Percentiles rank a stretch among this genome's conserved stretches.
Evolutionary conservation across 202 grass and related monocot species (phyloP).

Genomic region (Setaria italica): DNA sequence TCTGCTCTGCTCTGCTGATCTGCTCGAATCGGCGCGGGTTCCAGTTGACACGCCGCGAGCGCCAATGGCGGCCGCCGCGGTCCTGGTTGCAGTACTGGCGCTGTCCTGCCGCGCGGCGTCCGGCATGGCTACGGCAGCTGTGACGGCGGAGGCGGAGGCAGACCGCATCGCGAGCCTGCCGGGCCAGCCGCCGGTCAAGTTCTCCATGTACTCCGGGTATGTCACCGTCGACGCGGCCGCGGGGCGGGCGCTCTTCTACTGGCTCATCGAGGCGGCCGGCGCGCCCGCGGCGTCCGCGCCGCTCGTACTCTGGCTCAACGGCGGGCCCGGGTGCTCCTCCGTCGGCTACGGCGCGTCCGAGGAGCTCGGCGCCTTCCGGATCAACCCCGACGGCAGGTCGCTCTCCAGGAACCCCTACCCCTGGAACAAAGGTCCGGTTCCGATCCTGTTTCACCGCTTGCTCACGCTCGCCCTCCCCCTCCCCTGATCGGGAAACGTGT

Average conservation of each 20-base stretch:
- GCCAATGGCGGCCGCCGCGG: slow-evolving; percentile 43
- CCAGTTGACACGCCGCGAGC: neutral
- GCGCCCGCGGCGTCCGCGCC: slow-evolving; percentile 37
- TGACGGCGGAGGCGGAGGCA: slow-evolving; percentile 31
- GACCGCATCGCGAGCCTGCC: slow-evolving; percentile 65
- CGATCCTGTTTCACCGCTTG: neutral
- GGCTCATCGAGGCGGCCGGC: slow-evolving; percentile 61
- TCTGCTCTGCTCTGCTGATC: neutral
- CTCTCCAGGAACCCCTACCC: slow-evolving; percentile 67
- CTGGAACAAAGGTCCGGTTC: slow-evolving; percentile 77
- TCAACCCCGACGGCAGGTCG: slow-evolving; percentile 59
- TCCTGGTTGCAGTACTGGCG: slow-evolving; percentile 40
- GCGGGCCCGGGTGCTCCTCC: slow-evolving; percentile 84
- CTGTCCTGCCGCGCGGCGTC: neutral
- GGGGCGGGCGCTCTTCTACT: slow-evolving; percentile 81
- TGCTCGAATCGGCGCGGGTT: neutral
- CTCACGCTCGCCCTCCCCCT: neutral
- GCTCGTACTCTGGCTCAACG: slow-evolving; percentile 88
- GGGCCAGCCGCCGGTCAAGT: slow-evolving; percentile 72
- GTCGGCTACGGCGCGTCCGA: slow-evolving; percentile 83
- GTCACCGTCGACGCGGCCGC: slow-evolving; percentile 68
- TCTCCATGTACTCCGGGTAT: slow-evolving; percentile 81
- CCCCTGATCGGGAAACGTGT: neutral
- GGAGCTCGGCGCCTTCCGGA: slow-evolving; percentile 80
- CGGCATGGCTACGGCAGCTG: neutral